Conservation (phyloP, 1,139 yeast genomes). For the Yamadazyma sp. region DNA sequence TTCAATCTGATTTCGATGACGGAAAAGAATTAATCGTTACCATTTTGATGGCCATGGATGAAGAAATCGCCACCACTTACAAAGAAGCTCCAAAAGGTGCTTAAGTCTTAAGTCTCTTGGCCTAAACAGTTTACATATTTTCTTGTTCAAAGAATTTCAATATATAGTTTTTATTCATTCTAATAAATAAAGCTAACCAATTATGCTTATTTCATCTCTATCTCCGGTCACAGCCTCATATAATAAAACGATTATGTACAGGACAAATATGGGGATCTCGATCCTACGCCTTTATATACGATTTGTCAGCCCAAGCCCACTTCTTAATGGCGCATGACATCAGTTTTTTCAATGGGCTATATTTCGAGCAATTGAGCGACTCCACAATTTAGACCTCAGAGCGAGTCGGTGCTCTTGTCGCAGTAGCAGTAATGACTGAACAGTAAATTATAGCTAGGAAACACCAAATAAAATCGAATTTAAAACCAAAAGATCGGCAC, state of each 20-base stretch:
- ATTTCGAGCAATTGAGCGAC: not conserved
- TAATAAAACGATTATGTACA: no score
- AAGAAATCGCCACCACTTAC: conserved; percentile 97
- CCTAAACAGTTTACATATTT: conserved; percentile 3
- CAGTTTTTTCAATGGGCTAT: no score
- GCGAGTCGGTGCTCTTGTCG: no score
- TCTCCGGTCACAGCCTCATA: no score
- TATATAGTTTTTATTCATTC: conserved; percentile 5
- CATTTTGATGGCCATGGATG: conserved; percentile 97
- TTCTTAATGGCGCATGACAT: not conserved
- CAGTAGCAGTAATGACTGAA: no score
- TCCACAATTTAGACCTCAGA: not conserved
- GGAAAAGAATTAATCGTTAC: conserved; percentile 97
- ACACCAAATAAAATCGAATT: no score
- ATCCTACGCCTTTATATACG: no score
- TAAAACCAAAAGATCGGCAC: no score
- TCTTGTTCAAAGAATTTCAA: conserved; percentile 1
- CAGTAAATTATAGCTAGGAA: no score
- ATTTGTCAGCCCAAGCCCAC: no score
- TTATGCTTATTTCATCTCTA: no score
- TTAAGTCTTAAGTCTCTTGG: conserved; percentile 7
- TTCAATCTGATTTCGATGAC: conserved; percentile 91
- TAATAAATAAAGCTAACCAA: conserved; percentile 1
- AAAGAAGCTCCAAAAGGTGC: conserved; percentile 83
- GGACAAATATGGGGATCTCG: no score